Conservation (phyloP, 2,329 filamentous ascomycete species). For the Fonsecaea nubica region DNA sequence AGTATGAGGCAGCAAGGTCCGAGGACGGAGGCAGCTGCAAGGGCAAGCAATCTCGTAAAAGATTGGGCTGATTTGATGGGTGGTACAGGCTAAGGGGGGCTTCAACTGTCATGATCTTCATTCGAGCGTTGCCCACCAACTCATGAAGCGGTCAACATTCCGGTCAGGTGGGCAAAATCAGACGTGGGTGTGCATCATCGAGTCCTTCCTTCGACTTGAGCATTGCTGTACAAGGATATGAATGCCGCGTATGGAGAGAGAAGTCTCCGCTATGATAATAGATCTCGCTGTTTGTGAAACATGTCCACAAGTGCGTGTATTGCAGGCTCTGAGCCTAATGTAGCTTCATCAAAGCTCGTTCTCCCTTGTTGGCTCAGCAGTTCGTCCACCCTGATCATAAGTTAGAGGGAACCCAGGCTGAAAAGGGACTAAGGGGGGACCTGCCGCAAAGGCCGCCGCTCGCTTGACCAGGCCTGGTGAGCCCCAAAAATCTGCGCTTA, state of each 20-base stretch:
- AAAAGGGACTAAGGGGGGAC: constrained; percentile 14
- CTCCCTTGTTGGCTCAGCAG: neutral
- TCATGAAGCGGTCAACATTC: constrained; percentile 22
- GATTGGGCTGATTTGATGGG: constrained; percentile 26
- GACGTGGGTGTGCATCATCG: neutral
- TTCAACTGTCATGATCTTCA: constrained; percentile 18
- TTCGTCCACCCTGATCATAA: neutral
- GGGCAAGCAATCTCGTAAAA: constrained; percentile 25
- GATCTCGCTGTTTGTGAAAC: neutral
- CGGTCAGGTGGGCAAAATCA: constrained; percentile 17
- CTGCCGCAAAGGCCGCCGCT: constrained; percentile 13
- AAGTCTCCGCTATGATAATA: neutral
- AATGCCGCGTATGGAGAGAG: neutral
- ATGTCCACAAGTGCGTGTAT: neutral
- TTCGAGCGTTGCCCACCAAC: constrained; percentile 23
- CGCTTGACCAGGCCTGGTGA: constrained; percentile 10
- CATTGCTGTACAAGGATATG: neutral
- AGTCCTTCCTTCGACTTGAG: neutral
- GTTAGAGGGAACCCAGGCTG: neutral
- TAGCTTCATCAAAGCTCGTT: neutral
- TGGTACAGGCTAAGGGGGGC: constrained; percentile 11
- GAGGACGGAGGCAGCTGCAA: constrained; percentile 18
- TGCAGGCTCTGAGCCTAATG: neutral
- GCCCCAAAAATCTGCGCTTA: constrained; percentile 12
- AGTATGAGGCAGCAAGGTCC: constrained; percentile 13